Conservation (phyloP, 177 flowering plant genomes). For the Vitis hybrid region DNA sequence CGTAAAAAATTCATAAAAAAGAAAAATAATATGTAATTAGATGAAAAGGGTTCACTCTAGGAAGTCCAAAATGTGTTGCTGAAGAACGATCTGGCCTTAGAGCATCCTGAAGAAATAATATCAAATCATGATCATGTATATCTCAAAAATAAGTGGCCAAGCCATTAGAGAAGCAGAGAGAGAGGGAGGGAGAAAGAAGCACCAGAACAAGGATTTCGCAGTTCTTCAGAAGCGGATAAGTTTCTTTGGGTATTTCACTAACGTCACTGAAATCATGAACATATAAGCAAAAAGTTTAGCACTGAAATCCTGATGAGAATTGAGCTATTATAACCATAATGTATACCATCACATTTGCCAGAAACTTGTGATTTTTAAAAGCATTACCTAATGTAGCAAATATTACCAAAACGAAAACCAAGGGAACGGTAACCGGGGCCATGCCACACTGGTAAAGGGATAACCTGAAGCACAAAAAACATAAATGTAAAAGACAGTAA, state of each 20-base stretch:
- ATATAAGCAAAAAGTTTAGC: constrained; percentile 6
- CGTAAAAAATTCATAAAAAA: no score
- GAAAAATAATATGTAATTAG: not conserved
- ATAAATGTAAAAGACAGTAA: no score
- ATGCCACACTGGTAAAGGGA: constrained; percentile 98
- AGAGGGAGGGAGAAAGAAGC: constrained; percentile 19
- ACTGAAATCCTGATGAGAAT: not conserved
- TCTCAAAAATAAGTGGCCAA: no score
- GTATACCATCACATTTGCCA: not conserved
- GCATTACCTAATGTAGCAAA: constrained; percentile 88
- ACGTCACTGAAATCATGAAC: constrained; percentile 60
- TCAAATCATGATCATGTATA: not conserved
- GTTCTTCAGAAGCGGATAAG: constrained; percentile 73
- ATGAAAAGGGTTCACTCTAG: constrained; percentile 50
- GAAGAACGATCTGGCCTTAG: constrained; percentile 90
- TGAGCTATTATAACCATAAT: not conserved
- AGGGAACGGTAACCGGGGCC: constrained; percentile 83
- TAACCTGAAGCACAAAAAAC: constrained; percentile 52
- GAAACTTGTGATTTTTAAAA: not conserved
- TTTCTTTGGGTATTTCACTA: constrained; percentile 94
- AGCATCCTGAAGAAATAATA: constrained; percentile 62
- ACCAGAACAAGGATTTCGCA: constrained; percentile 85
- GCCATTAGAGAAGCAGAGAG: no score
- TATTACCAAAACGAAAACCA: constrained; percentile 92
- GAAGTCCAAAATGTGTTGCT: constrained; percentile 91